Evolutionary conservation across 352 stramenopile species (phyloP).

Genomic region (Globisporangium sylvaticum): DNA sequence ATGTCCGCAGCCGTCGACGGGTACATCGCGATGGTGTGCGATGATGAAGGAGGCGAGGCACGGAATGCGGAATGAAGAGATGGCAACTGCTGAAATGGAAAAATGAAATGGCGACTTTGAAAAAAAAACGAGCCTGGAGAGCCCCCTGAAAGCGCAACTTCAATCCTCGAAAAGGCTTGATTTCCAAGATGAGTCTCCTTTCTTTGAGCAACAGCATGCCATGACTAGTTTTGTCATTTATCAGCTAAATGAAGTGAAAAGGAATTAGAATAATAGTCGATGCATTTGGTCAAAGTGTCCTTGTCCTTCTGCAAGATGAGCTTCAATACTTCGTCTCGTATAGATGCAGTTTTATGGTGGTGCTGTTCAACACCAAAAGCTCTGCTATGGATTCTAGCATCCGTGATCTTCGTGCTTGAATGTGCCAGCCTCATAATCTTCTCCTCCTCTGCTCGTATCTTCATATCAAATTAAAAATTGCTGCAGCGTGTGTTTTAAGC

Average conservation of each 20-base stretch:
- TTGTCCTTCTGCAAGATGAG: not conserved
- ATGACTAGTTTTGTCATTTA: not conserved
- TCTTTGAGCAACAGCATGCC: not conserved
- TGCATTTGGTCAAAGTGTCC: not conserved
- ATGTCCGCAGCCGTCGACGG: slow-evolving; percentile 24
- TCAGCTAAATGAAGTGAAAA: not conserved
- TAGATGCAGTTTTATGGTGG: not conserved
- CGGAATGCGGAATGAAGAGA: not conserved
- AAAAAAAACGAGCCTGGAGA: not conserved
- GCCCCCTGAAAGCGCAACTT: not conserved
- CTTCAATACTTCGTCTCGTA: not conserved
- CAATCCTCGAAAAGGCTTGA: not conserved
- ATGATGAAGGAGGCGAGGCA: not conserved
- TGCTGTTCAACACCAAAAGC: not conserved
- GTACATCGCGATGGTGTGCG: slow-evolving; percentile 21
- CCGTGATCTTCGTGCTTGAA: not conserved
- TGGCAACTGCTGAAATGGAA: slow-evolving; percentile 2
- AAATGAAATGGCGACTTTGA: not conserved
- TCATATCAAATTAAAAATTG: slow-evolving; percentile 11
- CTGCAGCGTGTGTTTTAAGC: slow-evolving; percentile 2
- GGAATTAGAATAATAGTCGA: not conserved
- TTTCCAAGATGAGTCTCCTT: not conserved
- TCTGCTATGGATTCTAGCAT: not conserved
- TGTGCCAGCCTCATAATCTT: not conserved
- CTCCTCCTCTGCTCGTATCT: not conserved